phyloP scores from a whole-genome alignment of 2,329 filamentous ascomycete species.

The Aspergillus spinulosporus region DNA sequence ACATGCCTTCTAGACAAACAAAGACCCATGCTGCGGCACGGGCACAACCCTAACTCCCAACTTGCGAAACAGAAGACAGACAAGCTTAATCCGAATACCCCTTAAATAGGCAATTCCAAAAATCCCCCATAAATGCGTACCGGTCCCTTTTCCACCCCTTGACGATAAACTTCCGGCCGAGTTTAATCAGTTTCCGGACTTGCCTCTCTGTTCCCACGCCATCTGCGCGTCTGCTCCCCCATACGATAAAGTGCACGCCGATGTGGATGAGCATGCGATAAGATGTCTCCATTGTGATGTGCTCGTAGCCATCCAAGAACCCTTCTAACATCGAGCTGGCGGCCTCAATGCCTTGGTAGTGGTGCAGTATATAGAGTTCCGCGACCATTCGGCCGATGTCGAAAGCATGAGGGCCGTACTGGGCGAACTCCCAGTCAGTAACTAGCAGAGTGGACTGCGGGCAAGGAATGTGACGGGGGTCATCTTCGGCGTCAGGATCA shows the following conservation, averaged over 20 bases:
- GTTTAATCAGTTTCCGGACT: conserved; percentile 42
- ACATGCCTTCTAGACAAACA: too few relatives aligned
- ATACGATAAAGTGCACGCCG: conserved; percentile 57
- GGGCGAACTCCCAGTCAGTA: conserved; percentile 61
- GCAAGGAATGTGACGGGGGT: background rate
- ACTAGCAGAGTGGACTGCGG: conserved; percentile 46
- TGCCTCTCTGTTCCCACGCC: too few relatives aligned
- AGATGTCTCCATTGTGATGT: conserved; percentile 50
- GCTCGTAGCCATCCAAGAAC: conserved; percentile 53
- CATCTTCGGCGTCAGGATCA: background rate
- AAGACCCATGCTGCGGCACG: too few relatives aligned
- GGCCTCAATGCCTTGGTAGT: conserved; percentile 55
- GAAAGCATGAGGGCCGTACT: conserved; percentile 51
- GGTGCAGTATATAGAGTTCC: conserved; percentile 58
- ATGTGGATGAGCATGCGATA: conserved; percentile 57
- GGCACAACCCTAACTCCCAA: too few relatives aligned
- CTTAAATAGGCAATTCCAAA: background rate
- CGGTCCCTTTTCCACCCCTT: conserved; percentile 30
- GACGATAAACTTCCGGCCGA: conserved; percentile 55
- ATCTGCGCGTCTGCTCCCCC: conserved; percentile 50
- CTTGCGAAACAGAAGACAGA: too few relatives aligned
- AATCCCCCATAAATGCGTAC: background rate
- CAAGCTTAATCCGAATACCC: background rate
- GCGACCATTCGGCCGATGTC: conserved; percentile 63
- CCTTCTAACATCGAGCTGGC: conserved; percentile 55